Evolutionary conservation across 148 eudicot genomes (phyloP).

Genomic region (Diospyros kaki): DNA sequence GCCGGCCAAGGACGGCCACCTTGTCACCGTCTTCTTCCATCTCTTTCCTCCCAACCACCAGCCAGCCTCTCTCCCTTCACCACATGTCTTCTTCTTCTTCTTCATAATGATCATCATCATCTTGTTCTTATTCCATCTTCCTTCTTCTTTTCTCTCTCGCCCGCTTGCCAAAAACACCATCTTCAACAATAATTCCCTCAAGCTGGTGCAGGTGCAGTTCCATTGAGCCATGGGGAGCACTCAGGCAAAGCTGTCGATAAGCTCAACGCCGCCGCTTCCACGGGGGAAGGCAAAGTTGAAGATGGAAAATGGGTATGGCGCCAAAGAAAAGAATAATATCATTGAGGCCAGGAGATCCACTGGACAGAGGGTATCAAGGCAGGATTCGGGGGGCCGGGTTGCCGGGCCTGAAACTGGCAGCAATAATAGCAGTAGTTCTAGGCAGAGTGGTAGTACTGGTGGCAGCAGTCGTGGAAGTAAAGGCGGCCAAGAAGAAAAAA

Average conservation of each 20-base stretch:
- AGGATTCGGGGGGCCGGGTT: neutral
- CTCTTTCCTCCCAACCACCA: neutral
- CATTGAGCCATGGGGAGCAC: constrained; percentile 27
- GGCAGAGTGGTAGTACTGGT: neutral
- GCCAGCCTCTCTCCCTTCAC: constrained; percentile 15
- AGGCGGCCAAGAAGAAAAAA: too few species aligned
- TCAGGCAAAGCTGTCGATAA: constrained; percentile 19
- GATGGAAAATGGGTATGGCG: constrained; percentile 21
- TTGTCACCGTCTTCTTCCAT: constrained; percentile 14
- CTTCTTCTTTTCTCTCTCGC: constrained; percentile 10
- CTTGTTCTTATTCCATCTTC: constrained; percentile 12
- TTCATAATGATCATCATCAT: neutral
- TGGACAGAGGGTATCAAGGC: constrained; percentile 12
- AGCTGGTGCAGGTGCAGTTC: neutral
- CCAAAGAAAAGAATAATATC: constrained; percentile 4
- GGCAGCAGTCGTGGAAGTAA: neutral
- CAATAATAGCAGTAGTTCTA: neutral
- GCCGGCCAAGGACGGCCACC: constrained; percentile 20
- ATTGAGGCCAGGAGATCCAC: constrained; percentile 19
- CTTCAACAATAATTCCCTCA: neutral
- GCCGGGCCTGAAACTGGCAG: too few species aligned
- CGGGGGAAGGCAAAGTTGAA: constrained; percentile 9
- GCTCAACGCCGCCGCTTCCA: constrained; percentile 17
- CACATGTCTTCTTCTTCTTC: constrained; percentile 22
- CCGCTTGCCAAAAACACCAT: neutral